Evolutionary conservation across 106 monocot genomes (phyloP).

Genomic region (Posidonia australis): DNA sequence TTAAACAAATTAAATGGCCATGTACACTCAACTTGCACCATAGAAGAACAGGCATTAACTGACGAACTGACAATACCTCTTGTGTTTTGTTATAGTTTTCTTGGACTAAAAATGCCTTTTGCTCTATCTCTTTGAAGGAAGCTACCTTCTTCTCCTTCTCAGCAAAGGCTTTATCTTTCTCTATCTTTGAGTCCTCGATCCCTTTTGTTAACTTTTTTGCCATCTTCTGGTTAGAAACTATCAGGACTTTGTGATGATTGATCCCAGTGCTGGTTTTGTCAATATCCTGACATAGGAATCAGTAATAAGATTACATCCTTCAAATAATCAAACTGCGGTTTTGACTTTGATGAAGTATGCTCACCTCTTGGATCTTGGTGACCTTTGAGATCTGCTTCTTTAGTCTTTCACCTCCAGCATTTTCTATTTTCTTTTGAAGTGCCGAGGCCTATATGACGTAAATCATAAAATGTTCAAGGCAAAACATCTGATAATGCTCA

Average conservation of each 20-base stretch:
- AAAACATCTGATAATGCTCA: no score
- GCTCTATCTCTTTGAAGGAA: slow-evolving; percentile 66
- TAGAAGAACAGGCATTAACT: background rate
- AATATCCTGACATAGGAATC: slow-evolving; percentile 48
- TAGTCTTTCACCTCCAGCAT: slow-evolving; percentile 80
- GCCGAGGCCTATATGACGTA: slow-evolving; percentile 38
- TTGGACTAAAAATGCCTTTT: slow-evolving; percentile 68
- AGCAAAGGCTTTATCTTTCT: slow-evolving; percentile 44
- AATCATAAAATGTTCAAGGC: no score
- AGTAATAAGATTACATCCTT: background rate
- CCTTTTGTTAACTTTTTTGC: slow-evolving; percentile 54
- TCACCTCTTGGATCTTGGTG: slow-evolving; percentile 70
- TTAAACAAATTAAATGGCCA: background rate
- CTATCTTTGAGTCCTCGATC: slow-evolving; percentile 73
- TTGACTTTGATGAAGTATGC: slow-evolving; percentile 9
- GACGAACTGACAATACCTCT: slow-evolving; percentile 31
- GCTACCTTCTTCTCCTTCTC: slow-evolving; percentile 59
- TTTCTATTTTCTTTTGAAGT: slow-evolving; percentile 89
- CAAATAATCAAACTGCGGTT: background rate
- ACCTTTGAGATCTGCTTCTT: slow-evolving; percentile 79
- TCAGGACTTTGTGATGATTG: slow-evolving; percentile 72
- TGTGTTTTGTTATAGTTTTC: slow-evolving; percentile 76
- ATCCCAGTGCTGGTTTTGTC: slow-evolving; percentile 84
- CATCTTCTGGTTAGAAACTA: slow-evolving; percentile 55
- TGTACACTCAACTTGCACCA: background rate